Evolutionary conservation across 495 filamentous ascomycete species (phyloP), one percentile per base, ranked within the genome.

Genomic region (Geoglossum glabrum): DNA sequence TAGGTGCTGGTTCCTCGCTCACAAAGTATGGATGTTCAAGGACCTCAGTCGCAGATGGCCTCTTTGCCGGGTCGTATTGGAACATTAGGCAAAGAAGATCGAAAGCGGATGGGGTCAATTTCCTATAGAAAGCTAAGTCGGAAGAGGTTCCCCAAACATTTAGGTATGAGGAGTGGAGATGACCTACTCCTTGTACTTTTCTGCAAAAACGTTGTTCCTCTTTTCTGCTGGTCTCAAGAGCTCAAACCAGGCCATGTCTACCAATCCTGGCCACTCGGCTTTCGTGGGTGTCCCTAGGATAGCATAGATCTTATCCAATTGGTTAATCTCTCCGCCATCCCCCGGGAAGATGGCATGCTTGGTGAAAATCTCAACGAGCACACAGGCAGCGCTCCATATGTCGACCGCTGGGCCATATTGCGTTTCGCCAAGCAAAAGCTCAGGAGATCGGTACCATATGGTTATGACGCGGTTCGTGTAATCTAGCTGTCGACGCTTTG

Each of bases 401-500:
- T 99, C 92, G 3, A 97, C 93, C 1, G 87, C 87, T 0, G 88
- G 86, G 11, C 90, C 89, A 66, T 99, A 99, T 60, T 85, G 81
- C 4, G 92, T 97, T 65, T 96, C 92, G 3, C 92, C 92, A 1
- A 97, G 75, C 1, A 99, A 77, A 13, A 99, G 79, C 68, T 99
- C 93, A 0, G 92, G 92, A 0, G 86, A 85, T 21, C 87, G 79
- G 66, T 99, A 99, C 92, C 92, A 99, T 57, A 90, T 87, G 15
- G 92, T 99, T 64, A 99, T 95, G 60, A 99, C 94, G 23, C 92
- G 86, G 65, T 99, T 99, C 11, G 92, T 99, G 63, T 97, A 99
- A 67, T 97, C 89, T n/a, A 92, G 78, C 64, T 90, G 84, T 55
- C 83, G 80, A 56, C 84, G 86, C 64, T 97, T 97, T 27, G 86